Percentiles rank a stretch among this genome's conserved stretches.
Conservation (phyloP, 225 moss, liverwort and hornwort genomes). For the Thuidium tamariscinum region DNA sequence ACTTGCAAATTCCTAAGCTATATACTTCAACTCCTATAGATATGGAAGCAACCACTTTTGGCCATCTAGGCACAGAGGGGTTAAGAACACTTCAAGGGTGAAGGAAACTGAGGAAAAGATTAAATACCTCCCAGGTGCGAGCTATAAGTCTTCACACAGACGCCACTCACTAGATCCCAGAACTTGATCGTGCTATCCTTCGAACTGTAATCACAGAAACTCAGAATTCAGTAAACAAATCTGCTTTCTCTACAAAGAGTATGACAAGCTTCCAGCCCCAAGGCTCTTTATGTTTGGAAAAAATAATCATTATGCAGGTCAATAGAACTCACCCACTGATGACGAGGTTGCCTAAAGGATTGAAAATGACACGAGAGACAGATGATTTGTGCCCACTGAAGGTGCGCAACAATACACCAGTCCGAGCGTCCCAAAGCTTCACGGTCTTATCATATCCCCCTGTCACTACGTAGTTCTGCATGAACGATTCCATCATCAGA, state of each 20-base stretch:
- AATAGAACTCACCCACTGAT: slow-evolving; percentile 62
- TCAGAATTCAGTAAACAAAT: background rate
- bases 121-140: slow-evolving; percentile 76
- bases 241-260: background rate
- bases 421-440: slow-evolving; percentile 73
- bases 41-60: background rate
- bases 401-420: slow-evolving; percentile 61
- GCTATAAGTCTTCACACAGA: slow-evolving; percentile 93
- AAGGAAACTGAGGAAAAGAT: background rate
- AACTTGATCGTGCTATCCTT: slow-evolving; percentile 94
- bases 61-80: background rate
- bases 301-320: background rate
- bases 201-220: slow-evolving; percentile 40
- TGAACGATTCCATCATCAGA: background rate
- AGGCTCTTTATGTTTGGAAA: background rate
- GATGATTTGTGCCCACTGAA: slow-evolving; percentile 97
- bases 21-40: background rate
- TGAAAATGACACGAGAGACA: slow-evolving; percentile 86
- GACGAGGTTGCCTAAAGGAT: slow-evolving; percentile 89
- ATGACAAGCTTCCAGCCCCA: background rate
- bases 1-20: background rate
- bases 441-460: slow-evolving; percentile 95
- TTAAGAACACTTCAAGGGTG: background rate
- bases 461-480: slow-evolving; percentile 83
- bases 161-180: slow-evolving; percentile 92